These are phyloP conservation scores for Fusarium compactum DNA, from an alignment of 2,329 filamentous ascomycete species.

Conservation along the genomic window DNA sequence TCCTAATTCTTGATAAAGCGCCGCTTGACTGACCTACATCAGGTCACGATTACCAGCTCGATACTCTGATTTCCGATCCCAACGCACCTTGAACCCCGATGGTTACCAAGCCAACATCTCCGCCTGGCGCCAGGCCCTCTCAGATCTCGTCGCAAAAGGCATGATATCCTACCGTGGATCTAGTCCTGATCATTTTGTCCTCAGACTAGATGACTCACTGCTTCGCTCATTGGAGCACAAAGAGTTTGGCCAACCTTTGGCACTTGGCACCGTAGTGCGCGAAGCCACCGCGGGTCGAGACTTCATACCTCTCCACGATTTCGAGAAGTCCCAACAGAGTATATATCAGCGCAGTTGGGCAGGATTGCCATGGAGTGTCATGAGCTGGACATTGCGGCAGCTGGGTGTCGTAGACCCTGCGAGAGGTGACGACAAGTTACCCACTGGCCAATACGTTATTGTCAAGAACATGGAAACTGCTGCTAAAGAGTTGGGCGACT, in stretches of 20 bases:
- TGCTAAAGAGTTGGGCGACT: slow-evolving; percentile 65
- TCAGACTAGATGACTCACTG: slow-evolving; percentile 72
- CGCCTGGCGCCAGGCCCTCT: slow-evolving; percentile 82
- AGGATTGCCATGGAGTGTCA: slow-evolving; percentile 75
- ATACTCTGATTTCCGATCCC: slow-evolving; percentile 86
- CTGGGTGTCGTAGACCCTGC: slow-evolving; percentile 69
- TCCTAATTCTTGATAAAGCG: not conserved
- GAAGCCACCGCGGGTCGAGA: slow-evolving; percentile 78
- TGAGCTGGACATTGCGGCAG: slow-evolving; percentile 81
- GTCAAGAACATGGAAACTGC: slow-evolving; percentile 71
- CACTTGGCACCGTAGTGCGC: slow-evolving; percentile 79
- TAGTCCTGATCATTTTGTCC: slow-evolving; percentile 61
- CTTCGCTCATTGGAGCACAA: slow-evolving; percentile 78
- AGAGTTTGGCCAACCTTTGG: slow-evolving; percentile 84
- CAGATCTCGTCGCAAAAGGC: slow-evolving; percentile 75
- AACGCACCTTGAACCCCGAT: slow-evolving; percentile 82
- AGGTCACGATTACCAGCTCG: slow-evolving; percentile 85
- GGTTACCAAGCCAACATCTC: slow-evolving; percentile 84
- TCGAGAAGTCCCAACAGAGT: slow-evolving; percentile 73
- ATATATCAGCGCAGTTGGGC: slow-evolving; percentile 79
- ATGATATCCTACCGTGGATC: slow-evolving; percentile 57
- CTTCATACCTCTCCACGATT: slow-evolving; percentile 78
- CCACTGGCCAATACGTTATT: slow-evolving; percentile 73
- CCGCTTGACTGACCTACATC: not conserved
- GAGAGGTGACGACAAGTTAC: slow-evolving; percentile 66